Percentiles rank a stretch among this genome's conserved stretches.
These are phyloP conservation scores for Megacollybia marginata DNA, from an alignment of 768 basidiomycete species.

Conservation along the genomic window DNA sequence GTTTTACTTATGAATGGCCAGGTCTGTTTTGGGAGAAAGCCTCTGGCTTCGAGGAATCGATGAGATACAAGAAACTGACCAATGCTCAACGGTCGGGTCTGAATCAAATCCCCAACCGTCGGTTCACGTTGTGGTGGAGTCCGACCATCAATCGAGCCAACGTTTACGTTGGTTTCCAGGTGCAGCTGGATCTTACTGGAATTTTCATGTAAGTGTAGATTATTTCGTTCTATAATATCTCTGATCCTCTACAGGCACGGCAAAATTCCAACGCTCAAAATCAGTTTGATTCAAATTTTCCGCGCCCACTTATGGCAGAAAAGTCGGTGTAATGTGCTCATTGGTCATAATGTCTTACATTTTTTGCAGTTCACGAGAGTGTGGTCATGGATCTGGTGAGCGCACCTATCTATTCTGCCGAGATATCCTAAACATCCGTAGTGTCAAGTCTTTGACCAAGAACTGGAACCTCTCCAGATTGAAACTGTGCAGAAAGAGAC, in stretches of 20 bases:
- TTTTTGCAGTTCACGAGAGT: constrained; percentile 68
- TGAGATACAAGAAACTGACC: constrained; percentile 94
- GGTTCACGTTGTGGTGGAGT: constrained; percentile 99
- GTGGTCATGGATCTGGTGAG: constrained; percentile 85
- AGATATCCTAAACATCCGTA: constrained; percentile 13
- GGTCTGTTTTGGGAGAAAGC: constrained; percentile 98
- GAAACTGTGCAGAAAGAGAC: constrained; percentile 99
- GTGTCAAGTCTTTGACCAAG: constrained; percentile 99
- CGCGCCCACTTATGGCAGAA: constrained; percentile 99
- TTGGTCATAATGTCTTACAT: constrained; percentile 5
- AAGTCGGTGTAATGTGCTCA: constrained; percentile 48
- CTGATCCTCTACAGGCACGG: constrained; percentile 60
- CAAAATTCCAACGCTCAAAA: constrained; percentile 96
- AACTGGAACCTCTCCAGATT: constrained; percentile 94
- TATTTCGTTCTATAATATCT: background rate
- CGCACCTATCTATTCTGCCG: constrained; percentile 1
- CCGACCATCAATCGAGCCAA: constrained; percentile 99
- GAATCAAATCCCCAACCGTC: constrained; percentile 97
- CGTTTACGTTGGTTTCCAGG: constrained; percentile 99
- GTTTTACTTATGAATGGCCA: constrained; percentile 9
- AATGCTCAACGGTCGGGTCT: constrained; percentile 98
- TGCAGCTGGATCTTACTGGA: constrained; percentile 95
- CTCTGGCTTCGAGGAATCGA: constrained; percentile 93
- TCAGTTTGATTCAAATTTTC: constrained; percentile 99
- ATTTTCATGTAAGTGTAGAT: constrained; percentile 68